Base-by-base conservation (phyloP, 768 basidiomycete species). In the Asterophora parasitica region DNA sequence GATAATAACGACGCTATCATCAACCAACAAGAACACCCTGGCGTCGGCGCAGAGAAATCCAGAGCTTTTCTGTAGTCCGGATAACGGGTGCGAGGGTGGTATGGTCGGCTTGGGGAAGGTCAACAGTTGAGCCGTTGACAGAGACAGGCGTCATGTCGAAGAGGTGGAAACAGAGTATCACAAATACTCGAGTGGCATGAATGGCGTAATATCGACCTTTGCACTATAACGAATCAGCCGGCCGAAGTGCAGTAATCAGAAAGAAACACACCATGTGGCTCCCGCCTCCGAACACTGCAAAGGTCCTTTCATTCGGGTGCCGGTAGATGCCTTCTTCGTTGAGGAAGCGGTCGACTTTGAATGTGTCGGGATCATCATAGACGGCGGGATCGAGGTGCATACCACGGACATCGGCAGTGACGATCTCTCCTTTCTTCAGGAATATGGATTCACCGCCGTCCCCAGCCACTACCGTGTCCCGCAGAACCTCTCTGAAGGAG, bases 331-430 rank as follows among this genome's bases (percentile, higher is more conserved):
- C 46, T 15, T 38, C 19, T 13, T 47, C 19, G 15, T 38, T 33
- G 16, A 47, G 36, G 31, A 47, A 47, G 19, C 46, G 26, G 20
- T 47, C 46, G 1, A 20, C 38, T 33, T 40, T 47, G 37, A 47
- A 47, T 6, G 28, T 33, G 6, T 40, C 46, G 12, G 46, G 46
- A 33, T 47, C 46, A 13, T 47, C 46, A 26, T 47, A 47, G 35
- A 47, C 33, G n/a, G 38, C 26, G 15, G 46, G 46, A 47, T 47
- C 46, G 12, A 47, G 38, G 30, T 47, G 46, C 46, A 47, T 47
- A 31, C 46, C 46, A 12, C 46, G 46, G 31, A 47, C 38, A 16
- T 47, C 46, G 15, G 37, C 46, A 4, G 46, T 47, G 17, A 40
- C 46, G 13, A 30, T 31, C 23, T 47, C 46, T 20, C 46, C 46